Evolutionary conservation across 2,329 filamentous ascomycete genomes (phyloP), one percentile per base, ranked within the genome.

Genomic region (Aspergillus piperis): DNA sequence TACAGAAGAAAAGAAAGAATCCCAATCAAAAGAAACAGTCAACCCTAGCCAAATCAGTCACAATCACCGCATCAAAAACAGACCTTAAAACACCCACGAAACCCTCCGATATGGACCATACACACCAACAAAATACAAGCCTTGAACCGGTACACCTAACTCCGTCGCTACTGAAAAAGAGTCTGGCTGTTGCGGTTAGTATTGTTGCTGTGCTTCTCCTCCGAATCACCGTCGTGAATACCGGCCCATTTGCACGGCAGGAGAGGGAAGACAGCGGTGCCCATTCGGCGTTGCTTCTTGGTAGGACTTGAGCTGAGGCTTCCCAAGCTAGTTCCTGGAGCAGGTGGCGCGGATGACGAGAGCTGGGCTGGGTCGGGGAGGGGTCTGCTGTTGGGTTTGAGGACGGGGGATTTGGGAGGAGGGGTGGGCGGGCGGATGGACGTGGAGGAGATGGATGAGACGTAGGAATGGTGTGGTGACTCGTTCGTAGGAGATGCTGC

Each of bases 161-260:
- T 58, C 64, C 64, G 53, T 62, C 44, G 38, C 48, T 66, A 66
- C 52, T 42, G 64, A 68, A 68, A 68, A 68, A 68, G 59, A 64
- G 54, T 38, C 57, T 51, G 50, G 23, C 48, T 51, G n/a, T 32
- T 49, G n/a, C 8, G 49, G 8, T 27, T 60, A 21, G 23, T 36
- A 47, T 2, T 38, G 25, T 39, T 47, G 10, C 10, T 19, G 1
- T 36, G 17, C 3, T 15, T 52, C 8, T 19, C 41, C 36, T 30
- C 21, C 23, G 13, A 15, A 19, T 23, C 17, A 23, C 23, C 27
- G 27, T 17, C 27, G n/a, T 51, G 47, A 10, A 19, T 47, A 8
- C 42, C 48, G 1, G 44, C 47, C 19, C 56, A 36, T 10, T 19
- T 32, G 52, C 11, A 36, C 32, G 21, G 36, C 19, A 62, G 54